phyloP scores from a whole-genome alignment of 1,139 yeast species.

The Magnusiomyces fungicola region DNA sequence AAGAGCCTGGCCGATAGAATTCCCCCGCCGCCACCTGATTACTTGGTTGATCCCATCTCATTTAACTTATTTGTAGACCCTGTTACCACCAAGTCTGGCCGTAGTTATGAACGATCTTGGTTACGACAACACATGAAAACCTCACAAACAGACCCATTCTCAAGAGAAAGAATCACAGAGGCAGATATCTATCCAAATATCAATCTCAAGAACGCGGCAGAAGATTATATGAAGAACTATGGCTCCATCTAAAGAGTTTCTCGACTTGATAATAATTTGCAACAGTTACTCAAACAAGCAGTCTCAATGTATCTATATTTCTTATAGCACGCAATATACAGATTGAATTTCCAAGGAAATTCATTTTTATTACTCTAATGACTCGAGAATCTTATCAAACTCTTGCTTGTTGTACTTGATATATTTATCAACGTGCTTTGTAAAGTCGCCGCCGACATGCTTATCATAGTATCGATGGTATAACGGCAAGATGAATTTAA shows the following conservation, averaged over 20 bases:
- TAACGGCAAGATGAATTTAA: conserved; percentile 69
- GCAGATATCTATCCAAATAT: conserved; percentile 41
- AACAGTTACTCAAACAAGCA: too few species aligned
- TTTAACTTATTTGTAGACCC: conserved; percentile 42
- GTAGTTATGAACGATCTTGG: conserved; percentile 40
- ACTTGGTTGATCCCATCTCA: conserved; percentile 42
- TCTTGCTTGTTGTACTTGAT: conserved; percentile 60
- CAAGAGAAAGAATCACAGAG: conserved; percentile 36
- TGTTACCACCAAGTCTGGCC: conserved; percentile 45
- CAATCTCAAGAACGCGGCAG: conserved; percentile 38
- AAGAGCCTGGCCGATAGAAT: background rate
- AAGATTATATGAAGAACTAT: conserved; percentile 8
- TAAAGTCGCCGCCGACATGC: conserved; percentile 60
- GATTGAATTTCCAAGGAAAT: too few species aligned
- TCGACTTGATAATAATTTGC: too few species aligned
- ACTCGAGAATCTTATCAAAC: conserved; percentile 44
- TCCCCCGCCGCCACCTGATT: conserved; percentile 37
- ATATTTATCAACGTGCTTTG: conserved; percentile 66
- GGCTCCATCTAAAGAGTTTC: too few species aligned
- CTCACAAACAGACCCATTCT: conserved; percentile 39
- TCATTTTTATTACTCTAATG: conserved; percentile 22
- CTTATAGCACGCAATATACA: too few species aligned
- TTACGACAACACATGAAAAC: conserved; percentile 36
- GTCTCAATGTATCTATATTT: too few species aligned
- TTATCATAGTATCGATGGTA: conserved; percentile 79